Percentiles rank a stretch among this genome's conserved stretches.
Evolutionary conservation across 2,329 filamentous ascomycete species (phyloP).

Genomic region (Alternaria brassicicola): DNA sequence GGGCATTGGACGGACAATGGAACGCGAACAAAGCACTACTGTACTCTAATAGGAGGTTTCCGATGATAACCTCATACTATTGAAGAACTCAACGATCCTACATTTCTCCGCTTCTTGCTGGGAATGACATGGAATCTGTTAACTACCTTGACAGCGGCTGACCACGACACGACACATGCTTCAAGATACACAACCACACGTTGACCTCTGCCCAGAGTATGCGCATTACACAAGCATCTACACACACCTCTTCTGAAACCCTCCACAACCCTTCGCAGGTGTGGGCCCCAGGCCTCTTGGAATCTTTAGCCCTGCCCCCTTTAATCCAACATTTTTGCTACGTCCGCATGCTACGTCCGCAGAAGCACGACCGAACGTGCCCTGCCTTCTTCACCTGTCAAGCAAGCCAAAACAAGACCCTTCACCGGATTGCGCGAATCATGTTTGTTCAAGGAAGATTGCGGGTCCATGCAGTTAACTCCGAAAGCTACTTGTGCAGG

Average conservation of each 20-base stretch:
- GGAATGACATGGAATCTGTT: neutral
- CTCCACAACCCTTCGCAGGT: neutral
- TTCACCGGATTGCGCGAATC: neutral
- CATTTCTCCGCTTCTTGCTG: neutral
- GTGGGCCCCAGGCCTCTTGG: neutral
- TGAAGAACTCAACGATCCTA: constrained; percentile 15
- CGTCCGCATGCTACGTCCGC: neutral
- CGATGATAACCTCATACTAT: constrained; percentile 15
- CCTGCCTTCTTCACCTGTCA: neutral
- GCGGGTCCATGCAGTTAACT: neutral
- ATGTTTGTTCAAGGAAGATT: neutral
- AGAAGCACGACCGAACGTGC: neutral
- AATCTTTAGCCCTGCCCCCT: neutral
- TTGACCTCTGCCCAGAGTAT: neutral
- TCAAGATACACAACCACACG: neutral
- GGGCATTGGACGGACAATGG: neutral
- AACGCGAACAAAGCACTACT: constrained; percentile 7
- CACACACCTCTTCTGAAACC: neutral
- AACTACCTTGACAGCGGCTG: neutral
- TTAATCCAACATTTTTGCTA: neutral
- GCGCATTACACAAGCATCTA: neutral
- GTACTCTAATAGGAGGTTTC: constrained; percentile 13
- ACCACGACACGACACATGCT: neutral
- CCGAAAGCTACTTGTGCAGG: constrained; percentile 1
- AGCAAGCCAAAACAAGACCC: neutral